Evolutionary conservation across 2,329 filamentous ascomycete genomes (phyloP).

Genomic region (Lasiodiplodia sp.): DNA sequence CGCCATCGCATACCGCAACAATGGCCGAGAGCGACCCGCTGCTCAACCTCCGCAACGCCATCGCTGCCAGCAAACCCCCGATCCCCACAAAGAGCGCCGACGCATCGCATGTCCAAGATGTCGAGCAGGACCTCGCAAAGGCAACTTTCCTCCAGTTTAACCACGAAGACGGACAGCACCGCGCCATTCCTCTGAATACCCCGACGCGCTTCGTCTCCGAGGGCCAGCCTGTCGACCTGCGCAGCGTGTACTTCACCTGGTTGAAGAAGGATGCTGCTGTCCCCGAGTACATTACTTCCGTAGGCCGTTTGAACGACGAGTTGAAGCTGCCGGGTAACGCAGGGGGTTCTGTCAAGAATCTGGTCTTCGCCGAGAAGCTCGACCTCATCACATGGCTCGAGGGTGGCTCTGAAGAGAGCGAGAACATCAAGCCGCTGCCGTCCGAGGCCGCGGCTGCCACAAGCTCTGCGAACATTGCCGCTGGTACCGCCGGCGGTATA

Average conservation of each 20-base stretch:
- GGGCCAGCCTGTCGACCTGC: conserved; percentile 77
- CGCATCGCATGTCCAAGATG: conserved; percentile 66
- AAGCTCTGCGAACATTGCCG: conserved; percentile 59
- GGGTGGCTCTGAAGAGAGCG: conserved; percentile 79
- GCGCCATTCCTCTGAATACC: conserved; percentile 72
- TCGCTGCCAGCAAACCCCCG: conserved; percentile 73
- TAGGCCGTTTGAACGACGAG: conserved; percentile 80
- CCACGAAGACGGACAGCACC: conserved; percentile 59
- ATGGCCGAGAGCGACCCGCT: conserved; percentile 78
- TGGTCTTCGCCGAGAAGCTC: conserved; percentile 89
- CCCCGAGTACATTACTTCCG: conserved; percentile 87
- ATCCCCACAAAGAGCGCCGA: conserved; percentile 77
- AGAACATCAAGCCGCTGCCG: conserved; percentile 87
- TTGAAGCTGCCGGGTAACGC: conserved; percentile 63
- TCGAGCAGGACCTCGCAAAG: conserved; percentile 66
- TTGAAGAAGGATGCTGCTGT: conserved; percentile 89
- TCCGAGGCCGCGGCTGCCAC: conserved; percentile 60
- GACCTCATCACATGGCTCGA: conserved; percentile 94
- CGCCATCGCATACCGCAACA: conserved; percentile 29
- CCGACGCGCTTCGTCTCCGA: conserved; percentile 85
- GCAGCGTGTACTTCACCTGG: conserved; percentile 97
- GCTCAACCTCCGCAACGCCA: conserved; percentile 81
- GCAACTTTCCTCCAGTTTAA: conserved; percentile 69
- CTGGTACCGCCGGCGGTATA: conserved; percentile 56
- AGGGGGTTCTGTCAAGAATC: conserved; percentile 77